Percentiles rank a stretch among this genome's conserved stretches.
Evolutionary conservation across 164 flowering plant species (phyloP).

Genomic region (Stephania japonica): DNA sequence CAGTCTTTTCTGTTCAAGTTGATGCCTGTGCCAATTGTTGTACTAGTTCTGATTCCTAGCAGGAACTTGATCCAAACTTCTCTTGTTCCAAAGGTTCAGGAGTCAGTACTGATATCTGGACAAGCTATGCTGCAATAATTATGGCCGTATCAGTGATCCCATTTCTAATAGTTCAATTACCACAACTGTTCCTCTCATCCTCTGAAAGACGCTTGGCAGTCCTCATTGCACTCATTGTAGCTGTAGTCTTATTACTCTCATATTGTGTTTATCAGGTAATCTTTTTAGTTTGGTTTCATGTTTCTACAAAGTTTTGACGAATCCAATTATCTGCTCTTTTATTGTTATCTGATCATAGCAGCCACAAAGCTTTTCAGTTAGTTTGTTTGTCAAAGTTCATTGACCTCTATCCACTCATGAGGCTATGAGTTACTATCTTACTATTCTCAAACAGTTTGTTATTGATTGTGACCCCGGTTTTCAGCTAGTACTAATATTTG

Average conservation of each 20-base stretch:
- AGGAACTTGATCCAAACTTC: not conserved
- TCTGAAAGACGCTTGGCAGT: slow-evolving; percentile 65
- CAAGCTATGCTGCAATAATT: slow-evolving; percentile 75
- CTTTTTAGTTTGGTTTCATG: not conserved
- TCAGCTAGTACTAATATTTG: too few relatives aligned
- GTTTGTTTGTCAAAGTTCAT: not conserved
- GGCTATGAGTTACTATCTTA: not conserved
- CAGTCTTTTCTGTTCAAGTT: not conserved
- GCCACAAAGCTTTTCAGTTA: not conserved
- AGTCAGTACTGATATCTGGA: slow-evolving; percentile 69
- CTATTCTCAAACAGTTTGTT: not conserved
- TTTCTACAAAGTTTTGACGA: not conserved
- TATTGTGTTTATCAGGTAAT: slow-evolving; percentile 90
- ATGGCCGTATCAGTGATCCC: slow-evolving; percentile 85
- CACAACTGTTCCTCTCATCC: slow-evolving; percentile 43
- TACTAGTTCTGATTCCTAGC: not conserved
- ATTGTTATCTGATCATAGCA: not conserved
- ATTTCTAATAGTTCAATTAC: slow-evolving; percentile 75
- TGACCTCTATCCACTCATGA: not conserved
- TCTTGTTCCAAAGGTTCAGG: slow-evolving; percentile 54
- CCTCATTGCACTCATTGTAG: slow-evolving; percentile 55
- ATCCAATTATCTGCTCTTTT: not conserved
- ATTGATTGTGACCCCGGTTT: too few relatives aligned
- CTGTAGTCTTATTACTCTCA: slow-evolving; percentile 45
- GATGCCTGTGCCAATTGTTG: not conserved